Evolutionary conservation across 1,284 basidiomycete species (phyloP), one percentile per base, ranked within the genome.

Genomic region (Mycena sp.): DNA sequence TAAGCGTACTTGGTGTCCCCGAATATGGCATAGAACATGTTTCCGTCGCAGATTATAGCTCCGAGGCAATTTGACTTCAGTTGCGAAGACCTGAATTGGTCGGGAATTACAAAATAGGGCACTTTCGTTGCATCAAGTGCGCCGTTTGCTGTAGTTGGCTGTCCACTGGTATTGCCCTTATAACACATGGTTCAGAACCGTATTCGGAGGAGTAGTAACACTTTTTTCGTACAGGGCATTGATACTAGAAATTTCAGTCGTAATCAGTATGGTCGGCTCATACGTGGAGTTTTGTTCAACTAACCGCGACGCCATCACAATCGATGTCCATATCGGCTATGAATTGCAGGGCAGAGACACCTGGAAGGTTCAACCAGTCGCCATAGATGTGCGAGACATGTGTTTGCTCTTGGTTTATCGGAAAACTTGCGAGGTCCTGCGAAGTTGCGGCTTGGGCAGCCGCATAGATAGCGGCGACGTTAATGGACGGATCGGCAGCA

Each of bases 11-110:
- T 63, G 37, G 64, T 63, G 48, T 73, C 72, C 7, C 71, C 72
- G 35, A 69, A 70, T 29, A 73, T 73, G 6, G 66, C 71, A 41
- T 73, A 73, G 26, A 69, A 70, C 71, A 73, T 73, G 52, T 71
- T 69, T 5, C 58, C 63, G 35, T 64, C 62, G 44, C 72, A 73
- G 19, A 73, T 69, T 23, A 72, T 68, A 1, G 71, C 71, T 6
- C 67, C 69, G 11, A 72, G 60, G 19, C 69, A 64, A 50, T 72
- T 73, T n/a, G 54, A 58, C 50, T 63, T 65, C 53, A 72, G 35
- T 28, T 64, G 56, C n/a, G 57, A 23, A n/a, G 58, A 26, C 19
- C 64, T 64, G 60, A 72, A 72, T 6, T 37, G 19, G 46, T 69
- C 60, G 3, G 72, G 72, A 3, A 72, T 56, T 3, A 73, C 72